Evolutionary conservation across 2,329 filamentous ascomycete genomes (phyloP), one percentile per base, ranked within the genome.

Genomic region (Colletotrichum cereale): DNA sequence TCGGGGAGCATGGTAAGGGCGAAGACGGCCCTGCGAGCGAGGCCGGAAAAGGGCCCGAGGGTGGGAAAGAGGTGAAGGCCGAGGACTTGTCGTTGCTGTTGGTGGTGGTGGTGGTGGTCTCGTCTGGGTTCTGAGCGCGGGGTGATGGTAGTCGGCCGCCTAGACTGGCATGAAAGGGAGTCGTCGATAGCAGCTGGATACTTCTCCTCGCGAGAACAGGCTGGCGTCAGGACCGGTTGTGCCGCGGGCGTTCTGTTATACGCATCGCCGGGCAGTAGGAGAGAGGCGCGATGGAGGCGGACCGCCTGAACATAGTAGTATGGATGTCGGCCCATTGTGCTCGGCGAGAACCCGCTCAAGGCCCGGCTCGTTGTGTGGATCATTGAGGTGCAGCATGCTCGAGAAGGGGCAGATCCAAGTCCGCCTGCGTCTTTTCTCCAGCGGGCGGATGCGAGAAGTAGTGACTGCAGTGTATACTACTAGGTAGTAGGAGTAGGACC

Each of bases 311-410:
- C 57, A 68, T 71, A n/a, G n/a, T n/a, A n/a, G n/a, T n/a, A 55
- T 58, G 53, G 64, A 68, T 24, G 65, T 38, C 64, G 64, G 58
- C 68, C 68, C 68, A 71, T 71, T 21, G 57, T 31, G 52, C 48
- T 53, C 52, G 64, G 16, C 52, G 58, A 67, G 58, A 68, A 18
- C 21, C 65, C 47, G 38, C 68, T 58, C 36, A 68, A 40, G 48
- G 44, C 24, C 68, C 65, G 68, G 64, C 29, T 63, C 29, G 53
- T 48, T 48, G 65, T 57, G 68, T 68, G 68, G 68, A 68, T 68
- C 68, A 71, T 71, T 48, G 68, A 55, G 68, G 67, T 60, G 68
- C 65, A 60, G 65, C 68, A 68, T 63, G 7, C 58, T 66, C 66
- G 29, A 69, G 21, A 26, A n/a, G 34, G 52, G 38, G 2, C 14